Percentiles rank a stretch among this genome's conserved stretches.
These are phyloP conservation scores for Blastocrithidia nonstop DNA, from an alignment of 208 protist genomes.

Conservation along the genomic window DNA sequence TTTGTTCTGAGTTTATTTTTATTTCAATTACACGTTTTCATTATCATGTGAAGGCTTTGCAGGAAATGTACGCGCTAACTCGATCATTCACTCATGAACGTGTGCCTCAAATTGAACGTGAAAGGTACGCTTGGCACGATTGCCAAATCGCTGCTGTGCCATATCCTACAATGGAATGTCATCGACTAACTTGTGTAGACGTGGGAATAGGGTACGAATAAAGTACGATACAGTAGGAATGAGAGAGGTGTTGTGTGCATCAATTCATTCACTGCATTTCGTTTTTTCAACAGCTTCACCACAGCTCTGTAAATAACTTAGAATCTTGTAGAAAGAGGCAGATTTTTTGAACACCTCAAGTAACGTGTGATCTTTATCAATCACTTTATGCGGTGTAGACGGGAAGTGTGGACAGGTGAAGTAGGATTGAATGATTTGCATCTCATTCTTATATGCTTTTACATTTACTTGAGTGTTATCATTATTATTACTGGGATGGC, in stretches of 20 bases:
- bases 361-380: constrained; percentile 46
- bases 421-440: background rate
- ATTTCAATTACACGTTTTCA: background rate
- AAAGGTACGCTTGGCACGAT: constrained; percentile 68
- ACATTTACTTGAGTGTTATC: background rate
- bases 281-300: constrained; percentile 3
- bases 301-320: constrained; percentile 45
- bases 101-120: constrained; percentile 32
- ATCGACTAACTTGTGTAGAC: constrained; percentile 30
- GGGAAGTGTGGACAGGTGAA: background rate
- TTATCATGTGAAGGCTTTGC: background rate
- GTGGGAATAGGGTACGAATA: constrained; percentile 29
- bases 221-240: constrained; percentile 26
- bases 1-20: no score
- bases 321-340: constrained; percentile 44
- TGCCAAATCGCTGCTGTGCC: constrained; percentile 75
- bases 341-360: constrained; percentile 38
- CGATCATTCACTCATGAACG: constrained; percentile 21
- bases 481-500: no score
- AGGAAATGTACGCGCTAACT: constrained; percentile 31
- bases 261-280: constrained; percentile 4
- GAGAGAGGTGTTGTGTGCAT: constrained; percentile 5
- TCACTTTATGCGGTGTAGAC: constrained; percentile 29
- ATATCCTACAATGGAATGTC: constrained; percentile 64
- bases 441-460: background rate